phyloP scores from a whole-genome alignment of 1,284 basidiomycete species.

The Fomitiporia mediterranea region DNA sequence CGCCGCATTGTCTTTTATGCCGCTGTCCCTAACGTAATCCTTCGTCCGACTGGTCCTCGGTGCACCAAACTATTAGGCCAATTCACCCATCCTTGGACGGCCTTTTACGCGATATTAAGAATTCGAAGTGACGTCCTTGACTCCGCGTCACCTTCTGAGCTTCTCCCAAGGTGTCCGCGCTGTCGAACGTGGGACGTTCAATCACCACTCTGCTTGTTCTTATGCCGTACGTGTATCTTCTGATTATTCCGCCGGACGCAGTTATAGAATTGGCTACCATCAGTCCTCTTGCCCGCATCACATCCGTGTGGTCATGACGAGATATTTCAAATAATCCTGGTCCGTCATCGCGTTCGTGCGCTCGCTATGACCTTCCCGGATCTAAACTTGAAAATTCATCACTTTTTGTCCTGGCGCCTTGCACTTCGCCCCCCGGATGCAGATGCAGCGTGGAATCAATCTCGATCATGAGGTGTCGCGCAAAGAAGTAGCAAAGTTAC shows the following conservation, averaged over 20 bases:
- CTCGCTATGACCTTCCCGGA: neutral
- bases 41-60: slow-evolving; percentile 1
- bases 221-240: neutral
- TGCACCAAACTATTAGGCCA: neutral
- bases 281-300: neutral
- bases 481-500: neutral
- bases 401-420: neutral
- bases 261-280: neutral
- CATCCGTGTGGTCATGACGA: neutral
- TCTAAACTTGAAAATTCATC: neutral
- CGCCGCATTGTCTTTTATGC: neutral
- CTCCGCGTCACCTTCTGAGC: neutral
- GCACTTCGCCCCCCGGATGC: neutral
- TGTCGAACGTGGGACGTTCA: slow-evolving; percentile 1
- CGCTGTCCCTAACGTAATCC: neutral
- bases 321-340: neutral
- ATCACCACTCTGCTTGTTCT: neutral
- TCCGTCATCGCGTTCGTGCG: neutral
- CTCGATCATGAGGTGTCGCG: neutral
- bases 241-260: slow-evolving; percentile 1
- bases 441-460: neutral
- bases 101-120: neutral
- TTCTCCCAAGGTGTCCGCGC: slow-evolving; percentile 5
- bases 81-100: neutral
- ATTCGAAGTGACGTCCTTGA: neutral